Conservation (phyloP, 2,329 filamentous ascomycete species). For the Thielaviopsis musarum region DNA sequence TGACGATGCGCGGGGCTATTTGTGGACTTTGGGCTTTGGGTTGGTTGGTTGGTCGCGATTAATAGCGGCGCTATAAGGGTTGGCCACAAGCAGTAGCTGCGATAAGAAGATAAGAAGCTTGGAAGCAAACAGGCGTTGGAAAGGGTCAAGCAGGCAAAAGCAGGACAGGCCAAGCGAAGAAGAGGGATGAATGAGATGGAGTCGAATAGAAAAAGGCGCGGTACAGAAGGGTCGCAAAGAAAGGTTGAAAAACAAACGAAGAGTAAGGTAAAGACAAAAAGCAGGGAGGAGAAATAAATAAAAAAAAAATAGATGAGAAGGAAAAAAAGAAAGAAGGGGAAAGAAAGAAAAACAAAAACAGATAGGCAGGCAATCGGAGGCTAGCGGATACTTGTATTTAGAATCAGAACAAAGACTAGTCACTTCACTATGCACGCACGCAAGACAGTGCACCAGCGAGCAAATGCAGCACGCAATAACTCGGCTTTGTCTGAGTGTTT, state of each 20-base stretch:
- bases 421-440: not conserved
- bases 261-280: not conserved
- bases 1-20: conserved; percentile 11
- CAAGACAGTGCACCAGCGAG: conserved; percentile 1
- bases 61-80: not conserved
- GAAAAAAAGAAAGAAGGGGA: not conserved
- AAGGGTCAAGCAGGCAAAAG: not conserved
- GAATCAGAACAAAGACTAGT: not conserved
- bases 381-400: not conserved
- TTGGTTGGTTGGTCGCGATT: not conserved
- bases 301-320: not conserved
- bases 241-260: not conserved
- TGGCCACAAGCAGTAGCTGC: not conserved
- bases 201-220: not conserved
- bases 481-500: not conserved
- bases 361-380: conserved; percentile 8
- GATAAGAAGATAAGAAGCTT: not conserved
- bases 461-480: conserved; percentile 7
- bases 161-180: not conserved
- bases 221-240: not conserved
- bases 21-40: not conserved
- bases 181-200: not conserved
- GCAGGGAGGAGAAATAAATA: not conserved
- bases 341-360: conserved; percentile 4
- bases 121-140: not conserved